Evolutionary conservation across 2,329 filamentous ascomycete genomes (phyloP).

Genomic region (Aspergillus sp.): DNA sequence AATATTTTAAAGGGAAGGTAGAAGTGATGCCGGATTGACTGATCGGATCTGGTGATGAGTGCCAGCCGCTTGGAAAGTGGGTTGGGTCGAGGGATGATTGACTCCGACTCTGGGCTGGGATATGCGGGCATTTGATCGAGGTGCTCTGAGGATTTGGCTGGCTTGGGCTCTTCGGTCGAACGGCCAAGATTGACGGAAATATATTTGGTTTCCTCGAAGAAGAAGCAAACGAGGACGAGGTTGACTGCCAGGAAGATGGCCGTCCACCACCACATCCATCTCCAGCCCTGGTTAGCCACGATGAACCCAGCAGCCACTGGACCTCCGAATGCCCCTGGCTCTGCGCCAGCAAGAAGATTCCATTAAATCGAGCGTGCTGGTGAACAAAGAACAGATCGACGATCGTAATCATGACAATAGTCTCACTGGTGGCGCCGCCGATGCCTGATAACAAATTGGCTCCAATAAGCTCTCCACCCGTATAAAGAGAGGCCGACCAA

Average conservation of each 20-base stretch:
- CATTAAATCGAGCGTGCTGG: slow-evolving; percentile 43
- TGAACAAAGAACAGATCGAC: slow-evolving; percentile 52
- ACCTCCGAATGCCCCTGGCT: slow-evolving; percentile 19
- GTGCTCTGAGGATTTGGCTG: background rate
- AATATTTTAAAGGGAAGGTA: background rate
- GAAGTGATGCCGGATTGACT: background rate
- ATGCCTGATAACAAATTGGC: slow-evolving; percentile 34
- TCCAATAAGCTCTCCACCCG: slow-evolving; percentile 44
- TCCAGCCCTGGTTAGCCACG: slow-evolving; percentile 48
- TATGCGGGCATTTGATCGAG: background rate
- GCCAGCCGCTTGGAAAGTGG: no score
- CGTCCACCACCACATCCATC: slow-evolving; percentile 53
- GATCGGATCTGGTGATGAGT: no score
- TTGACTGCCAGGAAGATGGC: slow-evolving; percentile 41
- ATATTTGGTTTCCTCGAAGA: slow-evolving; percentile 45
- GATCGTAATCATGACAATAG: slow-evolving; percentile 49
- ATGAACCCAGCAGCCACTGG: slow-evolving; percentile 24
- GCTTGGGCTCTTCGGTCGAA: background rate
- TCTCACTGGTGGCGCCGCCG: slow-evolving; percentile 26
- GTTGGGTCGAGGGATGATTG: no score
- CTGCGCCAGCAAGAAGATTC: no score
- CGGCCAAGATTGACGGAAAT: background rate
- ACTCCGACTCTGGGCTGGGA: no score
- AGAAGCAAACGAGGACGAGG: slow-evolving; percentile 43
- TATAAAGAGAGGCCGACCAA: slow-evolving; percentile 40